Conservation (phyloP, 257 asterid genomes). For the Nicotiana sylvestris region DNA sequence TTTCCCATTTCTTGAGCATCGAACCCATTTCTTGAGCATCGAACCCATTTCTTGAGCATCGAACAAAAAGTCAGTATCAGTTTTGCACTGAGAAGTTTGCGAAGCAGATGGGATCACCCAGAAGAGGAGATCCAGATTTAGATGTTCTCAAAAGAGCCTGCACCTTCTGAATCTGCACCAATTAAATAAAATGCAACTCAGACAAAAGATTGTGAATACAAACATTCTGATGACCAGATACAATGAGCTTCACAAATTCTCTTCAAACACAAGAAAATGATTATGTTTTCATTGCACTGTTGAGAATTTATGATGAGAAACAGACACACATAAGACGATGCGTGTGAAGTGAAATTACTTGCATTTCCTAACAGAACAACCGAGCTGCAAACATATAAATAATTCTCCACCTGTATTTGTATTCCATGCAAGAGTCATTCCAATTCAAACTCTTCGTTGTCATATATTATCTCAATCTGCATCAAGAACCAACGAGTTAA, state of each 20-base stretch:
- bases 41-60: not conserved
- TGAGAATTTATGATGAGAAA: not conserved
- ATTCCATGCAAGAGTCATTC: not conserved
- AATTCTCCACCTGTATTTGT: not conserved
- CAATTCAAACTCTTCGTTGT: not conserved
- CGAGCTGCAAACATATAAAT: not conserved
- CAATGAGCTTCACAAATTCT: not conserved
- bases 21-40: not conserved
- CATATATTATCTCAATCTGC: constrained; percentile 10
- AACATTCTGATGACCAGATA: not conserved
- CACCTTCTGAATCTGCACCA: not conserved
- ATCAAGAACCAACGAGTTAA: not conserved
- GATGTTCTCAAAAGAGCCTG: not conserved
- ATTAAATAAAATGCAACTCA: not conserved
- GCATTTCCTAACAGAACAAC: not conserved
- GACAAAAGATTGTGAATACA: not conserved
- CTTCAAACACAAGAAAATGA: not conserved
- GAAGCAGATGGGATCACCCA: not conserved
- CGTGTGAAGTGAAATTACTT: not conserved
- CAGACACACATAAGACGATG: not conserved
- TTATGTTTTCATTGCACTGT: not conserved
- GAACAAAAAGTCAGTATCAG: not conserved
- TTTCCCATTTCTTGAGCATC: not conserved
- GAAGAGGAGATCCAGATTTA: not conserved
- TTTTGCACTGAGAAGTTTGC: not conserved